A percentile compares a stretch with the other conserved stretches of the same genome.
Evolutionary conservation across 2,329 filamentous ascomycete species (phyloP).

Genomic region (Alternaria rosae): DNA sequence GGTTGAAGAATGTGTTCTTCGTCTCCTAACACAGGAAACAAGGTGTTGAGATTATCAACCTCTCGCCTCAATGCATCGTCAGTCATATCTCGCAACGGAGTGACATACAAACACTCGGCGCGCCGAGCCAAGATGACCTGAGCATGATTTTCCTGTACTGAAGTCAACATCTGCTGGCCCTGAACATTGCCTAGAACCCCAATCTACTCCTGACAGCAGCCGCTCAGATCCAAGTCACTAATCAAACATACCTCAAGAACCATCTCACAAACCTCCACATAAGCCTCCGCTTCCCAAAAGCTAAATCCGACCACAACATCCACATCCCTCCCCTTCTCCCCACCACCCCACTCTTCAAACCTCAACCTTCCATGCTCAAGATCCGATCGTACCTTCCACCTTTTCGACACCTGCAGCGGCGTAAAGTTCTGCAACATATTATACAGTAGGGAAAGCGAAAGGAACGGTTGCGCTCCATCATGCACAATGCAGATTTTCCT

Average conservation of each 20-base stretch:
- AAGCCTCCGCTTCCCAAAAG: slow-evolving; percentile 12
- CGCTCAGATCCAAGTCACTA: neutral
- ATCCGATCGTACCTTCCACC: slow-evolving; percentile 12
- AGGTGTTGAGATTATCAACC: slow-evolving; percentile 8
- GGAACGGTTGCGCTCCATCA: slow-evolving; percentile 10
- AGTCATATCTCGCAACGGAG: neutral
- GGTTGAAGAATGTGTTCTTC: slow-evolving; percentile 1
- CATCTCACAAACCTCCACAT: slow-evolving; percentile 11
- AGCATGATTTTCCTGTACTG: slow-evolving; percentile 5
- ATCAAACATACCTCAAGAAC: slow-evolving; percentile 8
- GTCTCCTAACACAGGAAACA: slow-evolving; percentile 3
- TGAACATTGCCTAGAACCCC: neutral
- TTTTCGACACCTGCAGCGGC: slow-evolving; percentile 3
- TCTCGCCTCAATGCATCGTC: slow-evolving; percentile 4
- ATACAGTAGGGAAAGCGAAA: slow-evolving; percentile 5
- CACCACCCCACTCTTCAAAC: slow-evolving; percentile 5
- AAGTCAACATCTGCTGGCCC: neutral
- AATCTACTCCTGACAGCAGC: neutral
- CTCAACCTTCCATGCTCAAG: slow-evolving; percentile 16
- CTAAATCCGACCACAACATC: slow-evolving; percentile 12
- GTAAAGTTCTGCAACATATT: slow-evolving; percentile 9
- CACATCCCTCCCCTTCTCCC: slow-evolving; percentile 5
- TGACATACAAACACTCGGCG: slow-evolving; percentile 2
- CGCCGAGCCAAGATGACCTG: slow-evolving; percentile 11
- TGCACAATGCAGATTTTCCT: slow-evolving; percentile 26